Conservation (phyloP, 2,329 filamentous ascomycete genomes). For the Acarospora socialis region DNA sequence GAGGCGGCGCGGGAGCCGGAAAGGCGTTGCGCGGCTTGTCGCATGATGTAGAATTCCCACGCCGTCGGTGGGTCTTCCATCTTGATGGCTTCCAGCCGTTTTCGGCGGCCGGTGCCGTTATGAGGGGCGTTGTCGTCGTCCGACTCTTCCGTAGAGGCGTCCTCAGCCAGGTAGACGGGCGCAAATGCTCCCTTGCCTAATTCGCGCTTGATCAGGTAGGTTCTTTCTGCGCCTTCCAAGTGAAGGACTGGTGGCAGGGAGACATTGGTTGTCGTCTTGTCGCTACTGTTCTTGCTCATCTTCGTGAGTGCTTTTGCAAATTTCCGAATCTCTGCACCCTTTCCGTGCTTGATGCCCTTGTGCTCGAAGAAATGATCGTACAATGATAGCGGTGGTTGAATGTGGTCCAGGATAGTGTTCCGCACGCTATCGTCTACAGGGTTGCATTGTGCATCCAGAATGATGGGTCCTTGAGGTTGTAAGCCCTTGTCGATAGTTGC, state of each 20-base stretch:
- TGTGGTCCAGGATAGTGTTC: constrained; percentile 56
- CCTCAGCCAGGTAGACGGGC: constrained; percentile 83
- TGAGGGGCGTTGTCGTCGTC: constrained; percentile 28
- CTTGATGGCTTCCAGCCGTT: constrained; percentile 69
- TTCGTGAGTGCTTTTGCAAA: constrained; percentile 56
- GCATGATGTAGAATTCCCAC: constrained; percentile 97
- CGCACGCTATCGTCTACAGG: constrained; percentile 68
- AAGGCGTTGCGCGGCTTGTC: constrained; percentile 62
- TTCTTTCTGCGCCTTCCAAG: constrained; percentile 49
- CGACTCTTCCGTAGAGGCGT: constrained; percentile 39
- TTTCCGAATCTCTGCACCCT: constrained; percentile 63
- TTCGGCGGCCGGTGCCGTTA: constrained; percentile 30
- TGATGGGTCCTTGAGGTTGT: constrained; percentile 54
- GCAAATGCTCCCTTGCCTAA: constrained; percentile 90
- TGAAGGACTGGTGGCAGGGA: constrained; percentile 49
- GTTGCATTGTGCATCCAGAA: constrained; percentile 75
- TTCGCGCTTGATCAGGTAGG: constrained; percentile 69
- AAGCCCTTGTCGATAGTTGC: constrained; percentile 28
- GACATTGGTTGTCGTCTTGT: constrained; percentile 46
- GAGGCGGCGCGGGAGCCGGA: constrained; percentile 50
- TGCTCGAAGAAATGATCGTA: constrained; percentile 74
- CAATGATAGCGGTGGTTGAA: constrained; percentile 56
- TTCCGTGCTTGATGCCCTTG: constrained; percentile 46
- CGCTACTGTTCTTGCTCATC: constrained; percentile 25
- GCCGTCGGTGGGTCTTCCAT: constrained; percentile 78